Conservation (phyloP, 768 basidiomycete genomes). For the Agaricus bisporus region DNA sequence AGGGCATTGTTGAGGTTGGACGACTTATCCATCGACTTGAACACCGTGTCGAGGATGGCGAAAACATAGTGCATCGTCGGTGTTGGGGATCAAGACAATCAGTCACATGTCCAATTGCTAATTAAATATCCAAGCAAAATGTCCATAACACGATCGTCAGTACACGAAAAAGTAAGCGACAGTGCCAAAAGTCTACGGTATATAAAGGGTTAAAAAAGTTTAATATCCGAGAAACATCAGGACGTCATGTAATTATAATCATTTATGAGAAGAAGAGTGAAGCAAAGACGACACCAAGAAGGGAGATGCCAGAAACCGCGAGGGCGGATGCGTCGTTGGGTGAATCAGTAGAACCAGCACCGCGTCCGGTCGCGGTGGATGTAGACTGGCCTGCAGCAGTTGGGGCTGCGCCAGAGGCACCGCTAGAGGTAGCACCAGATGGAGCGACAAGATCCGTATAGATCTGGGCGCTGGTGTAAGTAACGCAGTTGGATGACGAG, state of each 20-base stretch:
- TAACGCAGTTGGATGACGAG: slow-evolving; percentile 29
- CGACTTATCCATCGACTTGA: slow-evolving; percentile 13
- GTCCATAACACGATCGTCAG: neutral
- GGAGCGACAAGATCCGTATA: slow-evolving; percentile 17
- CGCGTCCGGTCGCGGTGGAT: neutral
- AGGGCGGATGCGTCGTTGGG: slow-evolving; percentile 15
- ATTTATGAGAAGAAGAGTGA: slow-evolving; percentile 15
- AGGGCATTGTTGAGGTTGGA: slow-evolving; percentile 12
- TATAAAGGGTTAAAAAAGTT: neutral
- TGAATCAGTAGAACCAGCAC: neutral
- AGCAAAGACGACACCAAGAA: slow-evolving; percentile 15
- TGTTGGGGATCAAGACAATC: too few species aligned
- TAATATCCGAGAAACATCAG: neutral
- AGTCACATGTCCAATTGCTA: too few species aligned
- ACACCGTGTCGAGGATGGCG: slow-evolving; percentile 13
- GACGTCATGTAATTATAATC: neutral
- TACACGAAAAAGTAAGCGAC: neutral
- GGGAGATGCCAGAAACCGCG: slow-evolving; percentile 17
- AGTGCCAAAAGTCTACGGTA: neutral
- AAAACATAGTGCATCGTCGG: slow-evolving; percentile 10
- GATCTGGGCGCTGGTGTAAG: slow-evolving; percentile 22
- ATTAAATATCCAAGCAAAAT: neutral
- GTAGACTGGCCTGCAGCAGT: neutral
- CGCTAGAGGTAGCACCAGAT: neutral
- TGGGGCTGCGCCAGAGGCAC: neutral